Evolutionary conservation across 2,329 filamentous ascomycete species (phyloP), one percentile per base, ranked within the genome.

Genomic region (Emergomyces africanus): DNA sequence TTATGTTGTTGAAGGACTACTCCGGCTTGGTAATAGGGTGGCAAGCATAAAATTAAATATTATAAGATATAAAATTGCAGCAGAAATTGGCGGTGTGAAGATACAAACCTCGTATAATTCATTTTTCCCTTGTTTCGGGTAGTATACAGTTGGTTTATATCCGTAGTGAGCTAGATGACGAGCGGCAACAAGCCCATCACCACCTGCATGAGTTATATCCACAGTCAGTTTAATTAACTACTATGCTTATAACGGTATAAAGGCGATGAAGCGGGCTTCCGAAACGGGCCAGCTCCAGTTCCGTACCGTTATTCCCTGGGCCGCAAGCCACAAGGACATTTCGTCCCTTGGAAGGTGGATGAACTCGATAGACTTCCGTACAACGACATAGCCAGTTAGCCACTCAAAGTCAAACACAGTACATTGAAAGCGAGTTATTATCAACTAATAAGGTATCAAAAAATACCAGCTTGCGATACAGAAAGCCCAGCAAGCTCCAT

Each of bases 401-500:
- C 28, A 58, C 39, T 5, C 20, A 23, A 9, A 5, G 25, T 9
- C 28, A 53, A 2, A 25, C 37, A 18, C 37, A 14, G 20, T 42
- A 42, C 1, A n/a, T 30, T n/a, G 3, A 59, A n/a, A 2, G 33
- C 5, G 18, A 54, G 15, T 10, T 15, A 28, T 50, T 33, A 20
- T 33, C 18, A 57, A 20, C 25, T 15, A 59, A 33, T 14, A 35
- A 33, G 20, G 37, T 8, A 30, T 53, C 20, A 9, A 20, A 33
- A 25, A 41, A 69, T 70, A 91, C 90, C 85, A 56, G 88, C 90
- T 78, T 97, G 90, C 14, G 92, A 92, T 30, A 97, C 90, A 0
- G 90, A 91, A 0, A 99, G 80, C 0, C 94, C 94, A 49, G 94
- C 94, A 8, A 99, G 78, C 71, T 97, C 94, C 94, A 99, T 97